Evolutionary conservation across 495 filamentous ascomycete species (phyloP), one percentile per base, ranked within the genome.

Genomic region (Pyronema omphalodes): DNA sequence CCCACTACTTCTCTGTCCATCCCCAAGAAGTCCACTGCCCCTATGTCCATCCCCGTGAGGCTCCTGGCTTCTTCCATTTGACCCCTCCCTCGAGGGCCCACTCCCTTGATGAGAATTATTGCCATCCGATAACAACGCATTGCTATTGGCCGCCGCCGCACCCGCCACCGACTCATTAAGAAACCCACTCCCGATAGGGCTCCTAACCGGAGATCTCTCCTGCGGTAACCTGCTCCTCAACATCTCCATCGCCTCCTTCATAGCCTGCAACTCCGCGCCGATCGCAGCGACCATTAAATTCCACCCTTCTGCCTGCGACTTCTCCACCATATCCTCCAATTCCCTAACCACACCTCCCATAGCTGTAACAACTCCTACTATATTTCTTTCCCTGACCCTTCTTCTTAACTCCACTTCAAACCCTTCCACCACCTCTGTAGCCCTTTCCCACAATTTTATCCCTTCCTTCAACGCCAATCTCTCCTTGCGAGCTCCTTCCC

Each of bases 251-350:
- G 81, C 84, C 60, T 88, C 80, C 49, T 68, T 72, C 51, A 94
- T 78, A 7, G 93, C 88, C 58, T 89, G 83, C 3, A 94, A 65
- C 61, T 98, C 91, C 0, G 91, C 86, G 3, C 87, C 83, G 55
- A 95, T 80, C 54, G 84, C 88, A 54, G 83, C 89, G 18, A 94
- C 77, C 19, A 98, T 71, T 23, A 96, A 68, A 40, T 84, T 95
- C 91, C 91, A 98, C 6, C 79, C 75, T 52, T 74, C 75, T 3
- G 74, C 72, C 52, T 82, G 73, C 0, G 80, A 82, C 36, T 74
- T 67, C 12, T 74, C 72, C n/a, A 82, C 61, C 6, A 72, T 73
- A 37, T 72, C 68, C 51, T 82, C 77, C n/a, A 94, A 63, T 9
- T 74, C 71, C 3, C 55, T 49, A 39, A 82, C 73, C 6, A 67